phyloP scores from a whole-genome alignment of 2,329 filamentous ascomycete genomes.

The Curvularia lunata region DNA sequence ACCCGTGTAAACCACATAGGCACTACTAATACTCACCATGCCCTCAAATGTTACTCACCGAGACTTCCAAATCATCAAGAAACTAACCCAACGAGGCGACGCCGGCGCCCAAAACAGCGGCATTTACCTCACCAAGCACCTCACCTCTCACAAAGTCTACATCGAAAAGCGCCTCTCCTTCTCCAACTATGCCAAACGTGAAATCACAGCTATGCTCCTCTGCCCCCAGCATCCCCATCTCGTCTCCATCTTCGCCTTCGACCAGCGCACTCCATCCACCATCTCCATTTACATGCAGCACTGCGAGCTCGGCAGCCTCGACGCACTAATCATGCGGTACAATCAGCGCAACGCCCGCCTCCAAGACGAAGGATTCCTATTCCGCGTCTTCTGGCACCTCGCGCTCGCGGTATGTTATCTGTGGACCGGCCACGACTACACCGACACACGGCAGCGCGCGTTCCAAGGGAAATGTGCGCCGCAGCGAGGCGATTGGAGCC shows the following conservation, averaged over 20 bases:
- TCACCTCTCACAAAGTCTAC: background rate
- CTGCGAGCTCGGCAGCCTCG: constrained; percentile 25
- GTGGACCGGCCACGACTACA: constrained; percentile 9
- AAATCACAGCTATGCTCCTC: background rate
- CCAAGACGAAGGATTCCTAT: constrained; percentile 22
- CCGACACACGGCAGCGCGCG: background rate
- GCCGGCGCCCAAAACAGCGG: background rate
- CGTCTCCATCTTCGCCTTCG: background rate
- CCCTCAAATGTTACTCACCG: background rate
- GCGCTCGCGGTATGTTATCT: constrained; percentile 22
- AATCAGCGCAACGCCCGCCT: background rate
- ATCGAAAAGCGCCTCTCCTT: background rate
- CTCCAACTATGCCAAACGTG: background rate
- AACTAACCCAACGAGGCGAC: background rate
- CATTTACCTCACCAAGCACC: constrained; percentile 2
- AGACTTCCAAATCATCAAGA: background rate
- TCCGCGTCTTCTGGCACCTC: constrained; percentile 21
- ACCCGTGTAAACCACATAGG: background rate
- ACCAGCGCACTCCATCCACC: background rate
- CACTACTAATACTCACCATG: background rate
- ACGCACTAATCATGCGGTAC: constrained; percentile 13
- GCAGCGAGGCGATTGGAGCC: constrained; percentile 6
- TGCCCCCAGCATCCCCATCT: background rate
- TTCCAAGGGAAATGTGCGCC: background rate
- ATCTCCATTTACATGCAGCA: constrained; percentile 19